Conservation (phyloP, 257 asterid genomes). For the Solanum chilense region DNA sequence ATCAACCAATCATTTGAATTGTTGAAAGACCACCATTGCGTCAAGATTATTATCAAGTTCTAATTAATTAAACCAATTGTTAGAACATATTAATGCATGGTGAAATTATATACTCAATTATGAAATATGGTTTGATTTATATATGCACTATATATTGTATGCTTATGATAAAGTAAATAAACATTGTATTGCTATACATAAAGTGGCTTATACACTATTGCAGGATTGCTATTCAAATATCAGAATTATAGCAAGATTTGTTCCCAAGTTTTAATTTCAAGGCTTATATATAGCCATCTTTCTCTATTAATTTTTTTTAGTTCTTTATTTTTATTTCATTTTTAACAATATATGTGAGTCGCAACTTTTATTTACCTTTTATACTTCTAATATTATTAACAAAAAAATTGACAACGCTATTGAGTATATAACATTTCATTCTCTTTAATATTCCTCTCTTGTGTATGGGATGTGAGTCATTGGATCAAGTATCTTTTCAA, state of each 20-base stretch:
- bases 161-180: neutral
- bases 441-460: neutral
- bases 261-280: neutral
- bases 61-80: neutral
- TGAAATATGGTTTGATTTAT: neutral
- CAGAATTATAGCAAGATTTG: neutral
- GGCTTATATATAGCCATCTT: neutral
- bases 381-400: neutral
- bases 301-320: neutral
- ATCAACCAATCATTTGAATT: constrained; percentile 36
- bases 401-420: neutral
- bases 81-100: neutral
- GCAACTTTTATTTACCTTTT: neutral
- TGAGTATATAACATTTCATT: neutral
- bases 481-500: neutral
- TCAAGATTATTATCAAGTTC: constrained; percentile 49
- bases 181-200: too few relatives aligned
- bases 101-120: neutral
- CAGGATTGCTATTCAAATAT: neutral
- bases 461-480: neutral
- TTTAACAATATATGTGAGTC: neutral
- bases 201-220: neutral
- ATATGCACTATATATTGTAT: neutral
- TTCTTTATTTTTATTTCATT: too few relatives aligned
- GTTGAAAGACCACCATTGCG: constrained; percentile 32